A percentile compares a stretch with the other conserved stretches of the same genome.
These are phyloP conservation scores for Suhomyces atakaporum DNA, from an alignment of 1,139 yeast genomes.

Conservation along the genomic window DNA sequence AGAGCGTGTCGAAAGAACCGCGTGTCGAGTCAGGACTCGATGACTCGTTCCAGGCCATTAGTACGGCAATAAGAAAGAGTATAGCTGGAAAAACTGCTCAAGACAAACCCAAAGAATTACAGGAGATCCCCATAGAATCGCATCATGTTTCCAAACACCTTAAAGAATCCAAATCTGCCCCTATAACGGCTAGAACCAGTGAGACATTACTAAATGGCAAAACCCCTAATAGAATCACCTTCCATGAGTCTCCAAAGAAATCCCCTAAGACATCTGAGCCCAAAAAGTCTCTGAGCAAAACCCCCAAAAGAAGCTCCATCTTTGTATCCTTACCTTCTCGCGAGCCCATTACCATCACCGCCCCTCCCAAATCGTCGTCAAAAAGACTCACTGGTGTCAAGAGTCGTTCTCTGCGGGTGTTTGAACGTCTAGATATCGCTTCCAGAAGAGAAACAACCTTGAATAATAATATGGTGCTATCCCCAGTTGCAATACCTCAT, in stretches of 20 bases:
- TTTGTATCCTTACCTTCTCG: slow-evolving; percentile 44
- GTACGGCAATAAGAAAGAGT: slow-evolving; percentile 42
- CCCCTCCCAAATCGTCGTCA: slow-evolving; percentile 9
- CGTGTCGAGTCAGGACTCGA: slow-evolving; percentile 15
- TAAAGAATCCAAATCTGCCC: too few species aligned
- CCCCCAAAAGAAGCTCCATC: slow-evolving; percentile 37
- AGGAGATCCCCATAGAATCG: too few species aligned
- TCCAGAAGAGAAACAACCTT: slow-evolving; percentile 15
- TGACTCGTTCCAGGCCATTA: slow-evolving; percentile 36
- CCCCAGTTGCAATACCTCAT: slow-evolving; percentile 18
- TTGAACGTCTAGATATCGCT: slow-evolving; percentile 22
- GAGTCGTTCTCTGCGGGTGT: slow-evolving; percentile 20
- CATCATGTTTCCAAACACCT: too few species aligned
- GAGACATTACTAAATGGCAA: too few species aligned
- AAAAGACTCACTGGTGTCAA: slow-evolving; percentile 10
- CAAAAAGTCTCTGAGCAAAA: slow-evolving; percentile 16
- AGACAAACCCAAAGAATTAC: too few species aligned
- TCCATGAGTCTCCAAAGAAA: too few species aligned
- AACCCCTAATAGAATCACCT: too few species aligned
- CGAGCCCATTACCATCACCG: slow-evolving; percentile 35
- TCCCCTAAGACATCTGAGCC: too few species aligned
- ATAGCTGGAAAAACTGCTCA: slow-evolving; percentile 33
- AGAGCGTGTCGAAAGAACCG: slow-evolving; percentile 1
- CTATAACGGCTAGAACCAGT: too few species aligned
- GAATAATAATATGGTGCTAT: slow-evolving; percentile 15